Base-by-base conservation (phyloP, 208 protist genomes). In the Leishmania turanica region DNA sequence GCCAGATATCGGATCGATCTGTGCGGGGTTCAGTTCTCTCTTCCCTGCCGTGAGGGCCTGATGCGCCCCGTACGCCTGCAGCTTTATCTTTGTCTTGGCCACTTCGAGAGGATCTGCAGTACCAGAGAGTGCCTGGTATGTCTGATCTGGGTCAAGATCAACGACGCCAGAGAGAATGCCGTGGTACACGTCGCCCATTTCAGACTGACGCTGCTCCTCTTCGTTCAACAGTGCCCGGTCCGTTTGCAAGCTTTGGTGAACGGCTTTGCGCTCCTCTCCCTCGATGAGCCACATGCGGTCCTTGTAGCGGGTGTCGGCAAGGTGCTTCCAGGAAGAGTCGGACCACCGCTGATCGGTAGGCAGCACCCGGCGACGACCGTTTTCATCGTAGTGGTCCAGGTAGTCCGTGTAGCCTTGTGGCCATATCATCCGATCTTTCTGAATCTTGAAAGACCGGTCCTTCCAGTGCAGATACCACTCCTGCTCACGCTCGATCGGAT, bases 391-490 rank as follows among this genome's bases (percentile, higher is more conserved):
- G 84, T 96, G 91, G 73, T 98, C 95, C 47, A 98, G 88, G 86
- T 98, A 96, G 83, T 98, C 95, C 9, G 95, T 98, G 87, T 95
- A 98, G 40, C 95, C 93, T 68, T 98, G 95, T 58, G 95, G 95
- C 92, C 95, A 98, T 65, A 98, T 96, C 92, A 98, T 94, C 73
- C 95, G 91, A 82, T 98, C 95, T 79, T 94, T 93, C 80, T 98
- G 91, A 72, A 94, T 87, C 79, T 97, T 96, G 87, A 96, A 98
- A 31, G 84, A 85, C 71, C 93, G 84, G 78, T 98, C 95, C 76
- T 96, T 95, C 93, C 93, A 98, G 88, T 98, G 93, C 74, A 96
- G 84, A 77, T 96, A 98, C 93, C 93, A 98, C 86, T 96, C 92
- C 87, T 96, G 89, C 84, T 96, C 93, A 13, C 93, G 91, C 77